Conservation (phyloP, 176 grass and related monocot species). For the Oropetium thomaeum region DNA sequence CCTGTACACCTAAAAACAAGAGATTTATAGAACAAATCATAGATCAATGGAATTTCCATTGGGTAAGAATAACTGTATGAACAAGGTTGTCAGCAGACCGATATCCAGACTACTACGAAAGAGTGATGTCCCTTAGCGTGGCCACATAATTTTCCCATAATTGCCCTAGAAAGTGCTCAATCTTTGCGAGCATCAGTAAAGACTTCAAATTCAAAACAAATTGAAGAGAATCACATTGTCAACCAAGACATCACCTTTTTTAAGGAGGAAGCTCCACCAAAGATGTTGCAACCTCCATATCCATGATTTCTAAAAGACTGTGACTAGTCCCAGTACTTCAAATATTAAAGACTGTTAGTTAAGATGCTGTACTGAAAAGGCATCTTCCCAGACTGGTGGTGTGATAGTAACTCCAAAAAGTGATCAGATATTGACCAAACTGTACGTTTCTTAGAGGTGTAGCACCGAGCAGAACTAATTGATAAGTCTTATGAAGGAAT, state of each 20-base stretch:
- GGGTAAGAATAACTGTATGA: not conserved
- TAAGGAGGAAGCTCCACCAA: not conserved
- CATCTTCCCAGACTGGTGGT: not conserved
- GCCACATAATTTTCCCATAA: not conserved
- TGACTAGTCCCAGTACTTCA: not conserved
- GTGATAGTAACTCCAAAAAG: not conserved
- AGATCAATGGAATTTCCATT: not conserved
- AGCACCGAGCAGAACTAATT: not conserved
- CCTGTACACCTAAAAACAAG: not conserved
- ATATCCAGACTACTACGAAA: not conserved
- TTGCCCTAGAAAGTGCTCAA: not conserved
- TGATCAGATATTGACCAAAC: constrained; percentile 6
- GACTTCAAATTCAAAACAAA: constrained; percentile 14
- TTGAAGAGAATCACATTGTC: not conserved
- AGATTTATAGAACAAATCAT: too few relatives aligned
- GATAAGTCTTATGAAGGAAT: constrained; percentile 1
- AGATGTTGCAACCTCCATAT: not conserved
- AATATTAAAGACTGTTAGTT: not conserved
- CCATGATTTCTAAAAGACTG: not conserved
- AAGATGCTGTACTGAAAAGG: not conserved
- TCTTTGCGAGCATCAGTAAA: not conserved
- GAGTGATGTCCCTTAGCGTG: not conserved
- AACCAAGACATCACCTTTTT: not conserved
- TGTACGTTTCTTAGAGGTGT: constrained; percentile 18
- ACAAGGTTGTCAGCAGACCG: not conserved